Base-by-base conservation (phyloP, 2,329 filamentous ascomycete species). In the Periconia digitata region DNA sequence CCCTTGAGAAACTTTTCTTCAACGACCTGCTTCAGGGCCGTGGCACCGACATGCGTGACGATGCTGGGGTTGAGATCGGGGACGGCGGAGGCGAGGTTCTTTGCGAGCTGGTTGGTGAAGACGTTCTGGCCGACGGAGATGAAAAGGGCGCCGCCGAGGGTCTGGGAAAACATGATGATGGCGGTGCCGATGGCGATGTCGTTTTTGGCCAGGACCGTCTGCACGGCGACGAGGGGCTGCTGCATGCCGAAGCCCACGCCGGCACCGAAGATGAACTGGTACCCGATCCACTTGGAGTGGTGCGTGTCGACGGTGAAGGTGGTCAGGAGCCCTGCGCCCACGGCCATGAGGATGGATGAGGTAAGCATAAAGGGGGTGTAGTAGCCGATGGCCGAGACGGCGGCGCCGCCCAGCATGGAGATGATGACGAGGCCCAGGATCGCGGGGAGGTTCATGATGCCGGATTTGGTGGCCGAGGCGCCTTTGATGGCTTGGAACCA, bases 1-100 rank as follows among this genome's bases (percentile, higher is more conserved):
- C 74, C 70, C 2, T 66, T 60, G 4, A 85, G 65, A 49, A 76
- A 80, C 50, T 81, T 58, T 0, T 69, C 54, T 0, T 78, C 72
- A 21, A 89, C 80, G 2, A 74, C 64, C 36, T 63, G 54, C 50
- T 79, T 78, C 18, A 92, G 73, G 40, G 83, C 78, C 0, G 86
- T 90, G 1, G 80, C 80, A 32, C 80, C 81, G 3, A 74, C 73
- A 1, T 57, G 58, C 13, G 77, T 61, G 2, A 81, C 74, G n/a
- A 74, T 51, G 12, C 44, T 51, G 0, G 77, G 67, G 46, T 76
- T 59, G 6, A 80, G 60, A 24, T 69, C 71, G 0, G 76, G 75
- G 1, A 71, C 68, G 1, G 58, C 57, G 13, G 51, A 54, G 10
- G 60, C 43, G 22, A 75, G 58, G 49, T 75, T 73, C 52, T 70